phyloP scores from a whole-genome alignment of 1,139 yeast species.

The Geotrichum fermentans region DNA sequence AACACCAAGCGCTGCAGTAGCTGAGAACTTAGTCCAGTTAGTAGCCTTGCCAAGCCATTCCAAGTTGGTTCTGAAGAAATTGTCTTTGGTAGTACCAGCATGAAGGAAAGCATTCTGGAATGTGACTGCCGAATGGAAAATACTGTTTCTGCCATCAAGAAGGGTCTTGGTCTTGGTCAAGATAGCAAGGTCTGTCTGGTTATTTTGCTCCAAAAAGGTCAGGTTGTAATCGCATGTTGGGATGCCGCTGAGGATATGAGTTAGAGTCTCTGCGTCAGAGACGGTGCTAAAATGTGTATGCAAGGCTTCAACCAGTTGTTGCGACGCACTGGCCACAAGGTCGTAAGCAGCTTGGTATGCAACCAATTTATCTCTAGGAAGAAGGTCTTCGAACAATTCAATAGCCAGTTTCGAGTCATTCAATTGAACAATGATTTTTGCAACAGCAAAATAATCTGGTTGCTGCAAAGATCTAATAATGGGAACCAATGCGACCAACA shows the following conservation, averaged over 20 bases:
- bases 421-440: constrained; percentile 83
- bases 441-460: constrained; percentile 73
- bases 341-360: constrained; percentile 96
- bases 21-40: constrained; percentile 96
- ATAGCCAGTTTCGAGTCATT: constrained; percentile 71
- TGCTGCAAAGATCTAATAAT: constrained; percentile 53
- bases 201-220: constrained; percentile 80
- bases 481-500: constrained; percentile 58
- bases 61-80: constrained; percentile 81
- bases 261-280: constrained; percentile 43
- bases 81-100: constrained; percentile 94
- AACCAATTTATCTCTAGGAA: constrained; percentile 46
- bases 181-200: constrained; percentile 79
- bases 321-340: constrained; percentile 88
- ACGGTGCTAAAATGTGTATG: constrained; percentile 40
- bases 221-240: constrained; percentile 93
- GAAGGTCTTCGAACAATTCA: constrained; percentile 57
- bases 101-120: constrained; percentile 93
- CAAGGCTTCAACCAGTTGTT: constrained; percentile 71
- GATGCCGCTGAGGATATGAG: constrained; percentile 77
- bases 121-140: constrained; percentile 93
- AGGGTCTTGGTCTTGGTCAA: constrained; percentile 75
- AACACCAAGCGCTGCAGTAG: constrained; percentile 97
- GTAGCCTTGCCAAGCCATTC: constrained; percentile 97
- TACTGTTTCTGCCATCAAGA: constrained; percentile 87